Evolutionary conservation across 179 eudicot species (phyloP), one percentile per base, ranked within the genome.

Genomic region (Silene vulgaris): DNA sequence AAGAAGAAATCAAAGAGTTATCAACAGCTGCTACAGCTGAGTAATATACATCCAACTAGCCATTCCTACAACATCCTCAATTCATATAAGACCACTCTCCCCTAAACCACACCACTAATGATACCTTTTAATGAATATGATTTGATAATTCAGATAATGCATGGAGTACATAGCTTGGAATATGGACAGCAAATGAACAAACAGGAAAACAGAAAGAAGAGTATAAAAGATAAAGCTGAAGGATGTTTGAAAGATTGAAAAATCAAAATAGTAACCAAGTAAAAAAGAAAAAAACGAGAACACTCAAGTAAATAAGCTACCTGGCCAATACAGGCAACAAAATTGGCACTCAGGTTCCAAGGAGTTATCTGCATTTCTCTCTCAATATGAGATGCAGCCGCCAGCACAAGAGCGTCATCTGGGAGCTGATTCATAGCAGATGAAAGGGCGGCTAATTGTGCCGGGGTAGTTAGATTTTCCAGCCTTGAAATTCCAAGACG

Each of bases 401-500:
- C 97, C 79, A 95, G 83, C 72, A 93, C 85, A 85, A 95, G 88
- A 16, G 97, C 97, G 85, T 92, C 97, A 84, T 85, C 89, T 28
- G 99, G 99, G 65, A 95, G 96, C 83, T 92, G 97, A 87, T 88
- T 95, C 93, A 95, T 90, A 52, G 99, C 97, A 78, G 99, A 86
- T 13, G 97, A 89, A 62, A 95, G 89, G 74, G 89, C 88, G 59
- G 89, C 76, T 57, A 96, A 84, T 50, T 82, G 88, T 40, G 90
- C 75, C 5, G 84, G 86, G 59, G 93, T 96, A 48, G 89, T 80
- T 35, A 96, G 86, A 73, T 83, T 84, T 74, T 91, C 85, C 82
- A 95, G 80, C 76, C 85, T 88, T n/a, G 88, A 87, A 78, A 95
- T 92, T 70, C 99, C 99, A 77, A 95, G 87, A 35, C 99, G 89